Evolutionary conservation across 169 alveolate genomes (phyloP), one percentile per base, ranked within the genome.

Genomic region (Cryptosporidium canis): DNA sequence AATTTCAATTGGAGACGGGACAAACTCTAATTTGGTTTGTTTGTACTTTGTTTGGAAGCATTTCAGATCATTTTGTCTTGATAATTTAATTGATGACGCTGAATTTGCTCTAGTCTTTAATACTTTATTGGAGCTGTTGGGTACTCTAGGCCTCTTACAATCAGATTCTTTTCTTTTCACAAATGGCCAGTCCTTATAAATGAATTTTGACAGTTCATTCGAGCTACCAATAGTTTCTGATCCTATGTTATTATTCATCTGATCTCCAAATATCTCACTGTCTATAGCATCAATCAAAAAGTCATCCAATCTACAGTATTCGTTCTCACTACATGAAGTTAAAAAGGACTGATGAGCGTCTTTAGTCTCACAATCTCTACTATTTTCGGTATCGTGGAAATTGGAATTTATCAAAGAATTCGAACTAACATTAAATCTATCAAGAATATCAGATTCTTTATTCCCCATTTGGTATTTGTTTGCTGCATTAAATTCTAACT

Each of bases 121-220:
- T n/a, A n/a, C n/a, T n/a, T n/a, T n/a, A n/a, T n/a, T n/a, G n/a
- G n/a, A n/a, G n/a, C n/a, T n/a, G n/a, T n/a, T n/a, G n/a, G n/a
- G n/a, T 47, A 3, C 24, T 47, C 3, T n/a, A 51, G 35, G 2
- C 6, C 16, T 45, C 16, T 21, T 45, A 14, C 21, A 18, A n/a
- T 51, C 21, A n/a, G n/a, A 1, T 14, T 51, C n/a, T 18, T 18
- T 18, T 14, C 35, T 33, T 5, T 21, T 18, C 7, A 18, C 35
- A 51, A 51, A 51, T 61, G 68, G 68, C 68, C 68, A 61, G 31
- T 61, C 45, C 0, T 61, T 16, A 21, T 61, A 61, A 29, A 61
- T 61, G 24, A 16, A 7, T 51, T 18, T n/a, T 18, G 18, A 51
- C 24, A 6, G n/a, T 51, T 16, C 24, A 6, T 21, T 11, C 7